Conservation (phyloP, 768 basidiomycete species). For the Phylloporus rhodoxanthus region DNA sequence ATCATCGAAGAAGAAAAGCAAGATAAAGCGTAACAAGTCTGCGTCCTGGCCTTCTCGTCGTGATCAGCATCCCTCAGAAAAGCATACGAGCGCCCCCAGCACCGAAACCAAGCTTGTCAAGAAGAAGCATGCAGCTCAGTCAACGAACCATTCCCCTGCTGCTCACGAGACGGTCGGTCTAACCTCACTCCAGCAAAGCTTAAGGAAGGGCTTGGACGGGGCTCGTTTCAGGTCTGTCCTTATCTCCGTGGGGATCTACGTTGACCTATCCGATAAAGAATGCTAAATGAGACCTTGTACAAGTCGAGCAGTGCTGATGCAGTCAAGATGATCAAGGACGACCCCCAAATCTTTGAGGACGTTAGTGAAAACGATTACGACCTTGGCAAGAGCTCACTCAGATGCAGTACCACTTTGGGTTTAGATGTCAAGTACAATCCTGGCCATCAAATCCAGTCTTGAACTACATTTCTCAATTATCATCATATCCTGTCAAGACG, state of each 20-base stretch:
- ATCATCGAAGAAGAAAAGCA: constrained; percentile 19
- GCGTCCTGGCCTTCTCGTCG: constrained; percentile 3
- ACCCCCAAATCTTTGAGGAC: constrained; percentile 77
- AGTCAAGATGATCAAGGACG: constrained; percentile 74
- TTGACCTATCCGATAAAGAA: constrained; percentile 37
- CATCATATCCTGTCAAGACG: constrained; percentile 55
- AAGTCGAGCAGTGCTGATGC: constrained; percentile 76
- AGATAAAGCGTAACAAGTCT: constrained; percentile 1
- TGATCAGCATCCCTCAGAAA: constrained; percentile 6
- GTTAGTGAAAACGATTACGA: constrained; percentile 37
- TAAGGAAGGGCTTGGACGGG: constrained; percentile 77
- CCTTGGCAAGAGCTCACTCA: constrained; percentile 9
- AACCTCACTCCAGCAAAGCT: constrained; percentile 67
- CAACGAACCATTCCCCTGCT: constrained; percentile 14
- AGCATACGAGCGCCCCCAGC: constrained; percentile 6
- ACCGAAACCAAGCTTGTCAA: constrained; percentile 11
- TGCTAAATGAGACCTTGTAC: constrained; percentile 91
- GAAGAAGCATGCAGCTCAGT: constrained; percentile 18
- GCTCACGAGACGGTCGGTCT: constrained; percentile 31
- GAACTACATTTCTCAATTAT: constrained; percentile 64
- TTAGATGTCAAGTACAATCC: constrained; percentile 82
- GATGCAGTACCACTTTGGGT: constrained; percentile 86
- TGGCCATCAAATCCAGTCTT: constrained; percentile 96
- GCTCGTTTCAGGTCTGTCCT: constrained; percentile 72
- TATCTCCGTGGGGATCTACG: neutral